Conservation (phyloP, 768 basidiomycete species). For the Myochromella boudieri region DNA sequence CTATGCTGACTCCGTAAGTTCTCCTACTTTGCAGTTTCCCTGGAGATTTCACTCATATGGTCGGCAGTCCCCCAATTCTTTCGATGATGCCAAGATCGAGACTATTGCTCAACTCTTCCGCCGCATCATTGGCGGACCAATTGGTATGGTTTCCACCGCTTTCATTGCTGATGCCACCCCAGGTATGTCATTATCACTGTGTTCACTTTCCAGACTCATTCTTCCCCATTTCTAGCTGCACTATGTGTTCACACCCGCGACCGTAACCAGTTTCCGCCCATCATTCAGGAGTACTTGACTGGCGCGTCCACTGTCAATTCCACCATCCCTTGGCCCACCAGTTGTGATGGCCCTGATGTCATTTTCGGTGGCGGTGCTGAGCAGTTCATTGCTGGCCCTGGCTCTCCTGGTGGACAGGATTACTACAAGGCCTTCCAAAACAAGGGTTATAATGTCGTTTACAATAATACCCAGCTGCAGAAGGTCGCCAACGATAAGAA, state of each 20-base stretch:
- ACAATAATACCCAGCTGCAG: constrained; percentile 33
- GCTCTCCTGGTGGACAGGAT: constrained; percentile 37
- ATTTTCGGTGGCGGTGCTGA: constrained; percentile 47
- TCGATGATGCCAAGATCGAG: constrained; percentile 45
- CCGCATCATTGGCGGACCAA: constrained; percentile 35
- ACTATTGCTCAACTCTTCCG: constrained; percentile 45
- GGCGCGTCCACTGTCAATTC: constrained; percentile 30
- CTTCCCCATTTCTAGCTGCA: constrained; percentile 25
- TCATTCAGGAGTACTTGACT: constrained; percentile 39
- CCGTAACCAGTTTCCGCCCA: constrained; percentile 31
- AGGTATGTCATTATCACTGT: constrained; percentile 20
- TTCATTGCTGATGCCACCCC: constrained; percentile 45
- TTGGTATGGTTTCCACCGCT: constrained; percentile 48
- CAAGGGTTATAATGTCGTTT: constrained; percentile 41
- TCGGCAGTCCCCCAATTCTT: constrained; percentile 34
- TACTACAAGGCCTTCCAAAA: constrained; percentile 40
- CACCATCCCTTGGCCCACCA: constrained; percentile 38
- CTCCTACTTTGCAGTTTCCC: neutral
- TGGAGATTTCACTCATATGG: neutral
- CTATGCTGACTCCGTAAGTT: constrained; percentile 40
- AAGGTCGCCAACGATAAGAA: constrained; percentile 31
- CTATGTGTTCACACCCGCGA: constrained; percentile 42
- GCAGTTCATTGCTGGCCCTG: constrained; percentile 37
- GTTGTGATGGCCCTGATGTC: constrained; percentile 41
- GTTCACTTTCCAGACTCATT: neutral